Evolutionary conservation across 2,329 filamentous ascomycete genomes (phyloP), one percentile per base, ranked within the genome.

Genomic region (Neofusicoccum parvum): DNA sequence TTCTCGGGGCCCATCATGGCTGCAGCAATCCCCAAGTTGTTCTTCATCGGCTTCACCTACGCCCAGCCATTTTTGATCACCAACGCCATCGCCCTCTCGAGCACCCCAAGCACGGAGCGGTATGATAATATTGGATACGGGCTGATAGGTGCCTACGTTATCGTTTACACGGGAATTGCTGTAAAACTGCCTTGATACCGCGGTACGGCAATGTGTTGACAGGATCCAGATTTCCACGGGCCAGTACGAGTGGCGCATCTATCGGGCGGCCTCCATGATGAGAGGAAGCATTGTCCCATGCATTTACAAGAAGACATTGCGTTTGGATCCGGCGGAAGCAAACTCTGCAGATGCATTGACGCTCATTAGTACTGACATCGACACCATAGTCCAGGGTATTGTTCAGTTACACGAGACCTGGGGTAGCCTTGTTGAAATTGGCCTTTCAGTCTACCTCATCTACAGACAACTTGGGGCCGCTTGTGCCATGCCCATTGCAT

Each of bases 291-390:
- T 83, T 7, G 74, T 82, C n/a, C 80, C 82, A 0, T 73, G 86
- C 6, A 65, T 88, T 1, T 87, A 83, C 69, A 78, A 79, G 17
- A 82, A 83, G 68, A 82, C 81, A 0, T 17, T 49, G 32, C 32
- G 15, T 27, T 53, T 36, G 59, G 34, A 34, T 36, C 12, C 36
- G n/a, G 7, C 39, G 10, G 43, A 15, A 15, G 20, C 34, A 27
- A 51, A 17, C 23, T 49, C 32, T 27, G 27, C 59, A 6, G 34
- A 36, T 20, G 59, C 59, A 45, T 12, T 63, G 48, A 50, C 59
- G 27, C 48, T 63, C 43, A 63, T 63, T 10, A 37, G 23, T 37
- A 63, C 39, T 23, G 59, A 63, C 37, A 48, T 51, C 37, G 59
- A 63, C 7, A 32, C 39, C 14, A 63, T 63, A 43, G 36, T 37